Base-by-base conservation (phyloP, 2,329 filamentous ascomycete genomes). In the Sclerotinia minor region DNA sequence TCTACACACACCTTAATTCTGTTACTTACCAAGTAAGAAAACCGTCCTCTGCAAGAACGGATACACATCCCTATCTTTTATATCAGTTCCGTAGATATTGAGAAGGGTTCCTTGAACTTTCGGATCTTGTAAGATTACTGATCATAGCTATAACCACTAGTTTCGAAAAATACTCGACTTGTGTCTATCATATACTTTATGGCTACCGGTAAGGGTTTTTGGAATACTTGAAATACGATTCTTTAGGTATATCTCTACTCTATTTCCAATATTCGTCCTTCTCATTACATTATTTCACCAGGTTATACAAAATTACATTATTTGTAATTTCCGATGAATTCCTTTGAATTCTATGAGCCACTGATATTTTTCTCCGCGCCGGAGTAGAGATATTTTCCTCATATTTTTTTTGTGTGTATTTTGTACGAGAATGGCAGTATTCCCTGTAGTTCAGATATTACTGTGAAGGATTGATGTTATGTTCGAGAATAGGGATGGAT, bases 141-240 rank as follows among this genome's bases (percentile, higher is more conserved):
- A 8, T 21, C 7, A 17, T 21, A 1, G 7, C 1, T 35, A 35
- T 9, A 35, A 9, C 7, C 8, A 35, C 8, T 9, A 35, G 6
- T 35, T 8, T 9, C 35, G 6, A 35, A 35, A 9, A 35, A 35
- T 1, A 35, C 2, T 35, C 6, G 8, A 35, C 35, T 8, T 35
- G 35, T 35, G 5, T 9, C 9, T 9, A 35, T 9, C 35, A 35
- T 6, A 9, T 9, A 35, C 35, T 8, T 11, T 19, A 9, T n/a
- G 26, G 13, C 19, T 26, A 13, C 3, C 7, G 1, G 0, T 21
- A 11, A 5, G 5, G 19, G 5, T 54, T 0, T 0, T 54, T 32
- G 1, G 5, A 32, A 54, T 13, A 5, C 35, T 35, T 9, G 1
- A 35, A 35, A 35, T 35, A 1, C 3, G 1, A 21, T 21, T 2